Percentiles rank a stretch among this genome's conserved stretches.
Conservation (phyloP, 768 basidiomycete genomes). For the Rhizopogon vinicolor region DNA sequence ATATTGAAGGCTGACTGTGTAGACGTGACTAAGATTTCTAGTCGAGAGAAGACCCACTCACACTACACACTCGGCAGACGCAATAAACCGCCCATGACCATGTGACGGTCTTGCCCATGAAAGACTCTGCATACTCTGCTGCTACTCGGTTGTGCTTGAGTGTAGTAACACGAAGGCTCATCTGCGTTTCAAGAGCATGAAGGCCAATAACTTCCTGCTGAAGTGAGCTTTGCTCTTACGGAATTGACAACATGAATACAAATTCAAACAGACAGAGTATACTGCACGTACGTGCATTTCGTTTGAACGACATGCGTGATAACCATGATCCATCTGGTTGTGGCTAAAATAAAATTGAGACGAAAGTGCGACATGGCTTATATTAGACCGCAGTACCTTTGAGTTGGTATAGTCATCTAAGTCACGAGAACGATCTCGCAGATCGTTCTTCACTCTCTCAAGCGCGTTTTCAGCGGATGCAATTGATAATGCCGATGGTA, state of each 20-base stretch:
- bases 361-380: constrained; percentile 2
- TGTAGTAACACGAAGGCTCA: constrained; percentile 50
- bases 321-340: constrained; percentile 23
- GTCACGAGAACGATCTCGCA: constrained; percentile 31
- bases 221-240: constrained; percentile 32
- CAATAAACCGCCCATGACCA: constrained; percentile 65
- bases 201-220: constrained; percentile 61
- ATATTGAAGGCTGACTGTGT: constrained; percentile 29
- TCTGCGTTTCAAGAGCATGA: constrained; percentile 63
- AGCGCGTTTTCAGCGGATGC: constrained; percentile 54
- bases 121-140: constrained; percentile 46
- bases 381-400: constrained; percentile 15
- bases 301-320: constrained; percentile 24
- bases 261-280: constrained; percentile 6
- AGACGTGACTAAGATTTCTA: constrained; percentile 8
- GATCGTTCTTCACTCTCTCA: constrained; percentile 54
- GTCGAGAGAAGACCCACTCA: constrained; percentile 27
- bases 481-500: constrained; percentile 29
- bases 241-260: not conserved
- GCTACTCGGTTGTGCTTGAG: constrained; percentile 46
- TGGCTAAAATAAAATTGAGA: constrained; percentile 16
- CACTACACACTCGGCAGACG: constrained; percentile 54
- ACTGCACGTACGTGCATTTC: constrained; percentile 23
- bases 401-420: constrained; percentile 17
- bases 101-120: constrained; percentile 50